Conservation (phyloP, 176 grass and related monocot species). For the Poa pratensis region DNA sequence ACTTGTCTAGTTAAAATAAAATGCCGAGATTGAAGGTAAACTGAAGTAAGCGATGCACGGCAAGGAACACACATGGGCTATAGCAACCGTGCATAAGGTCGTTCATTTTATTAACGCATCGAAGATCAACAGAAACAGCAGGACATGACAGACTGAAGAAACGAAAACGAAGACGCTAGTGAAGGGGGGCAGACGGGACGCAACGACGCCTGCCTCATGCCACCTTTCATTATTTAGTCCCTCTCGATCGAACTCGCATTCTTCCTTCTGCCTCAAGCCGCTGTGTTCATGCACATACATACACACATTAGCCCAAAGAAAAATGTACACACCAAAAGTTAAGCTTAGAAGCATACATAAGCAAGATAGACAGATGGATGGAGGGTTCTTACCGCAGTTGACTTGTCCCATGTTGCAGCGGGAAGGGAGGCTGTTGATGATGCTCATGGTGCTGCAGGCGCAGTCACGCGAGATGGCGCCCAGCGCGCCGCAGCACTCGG, state of each 20-base stretch:
- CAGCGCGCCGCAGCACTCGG: conserved; percentile 75
- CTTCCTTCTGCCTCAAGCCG: conserved; percentile 19
- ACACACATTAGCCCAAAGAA: not conserved
- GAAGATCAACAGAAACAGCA: not conserved
- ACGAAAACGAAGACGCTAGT: not conserved
- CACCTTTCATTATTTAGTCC: not conserved
- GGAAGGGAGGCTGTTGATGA: conserved; percentile 78
- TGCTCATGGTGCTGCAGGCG: conserved; percentile 73
- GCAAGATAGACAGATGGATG: not conserved
- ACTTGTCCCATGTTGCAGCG: conserved; percentile 53
- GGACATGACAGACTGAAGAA: not conserved
- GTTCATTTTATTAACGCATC: conserved; percentile 16
- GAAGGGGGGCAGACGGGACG: not conserved
- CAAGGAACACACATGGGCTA: too few relatives aligned
- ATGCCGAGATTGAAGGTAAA: not conserved
- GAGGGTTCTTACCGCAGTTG: conserved; percentile 55
- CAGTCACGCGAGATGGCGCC: conserved; percentile 58
- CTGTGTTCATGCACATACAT: conserved; percentile 21
- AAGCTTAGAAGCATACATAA: not conserved
- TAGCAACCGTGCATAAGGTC: not conserved
- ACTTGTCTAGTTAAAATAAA: not conserved
- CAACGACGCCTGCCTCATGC: not conserved
- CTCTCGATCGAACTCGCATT: not conserved
- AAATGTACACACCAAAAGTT: not conserved
- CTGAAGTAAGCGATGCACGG: too few relatives aligned